These are phyloP conservation scores for Pseudodiploospora longispora DNA, from an alignment of 2,329 filamentous ascomycete species.

Conservation along the genomic window DNA sequence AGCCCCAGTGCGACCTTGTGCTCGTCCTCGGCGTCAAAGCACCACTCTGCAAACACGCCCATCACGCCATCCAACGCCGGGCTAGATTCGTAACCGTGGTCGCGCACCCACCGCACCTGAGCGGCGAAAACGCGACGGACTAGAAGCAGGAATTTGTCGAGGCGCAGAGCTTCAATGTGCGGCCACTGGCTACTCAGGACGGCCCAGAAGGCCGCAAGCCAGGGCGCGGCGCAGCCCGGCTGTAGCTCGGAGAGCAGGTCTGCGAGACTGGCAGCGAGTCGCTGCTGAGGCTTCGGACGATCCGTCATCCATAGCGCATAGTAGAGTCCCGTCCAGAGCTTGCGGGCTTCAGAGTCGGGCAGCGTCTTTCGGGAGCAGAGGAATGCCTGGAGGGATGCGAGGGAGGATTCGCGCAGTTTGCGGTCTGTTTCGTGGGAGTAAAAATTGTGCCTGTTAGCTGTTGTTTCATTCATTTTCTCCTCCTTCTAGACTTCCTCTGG, in stretches of 20 bases:
- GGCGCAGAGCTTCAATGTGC: conserved; percentile 64
- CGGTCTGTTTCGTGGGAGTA: conserved; percentile 49
- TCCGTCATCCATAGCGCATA: conserved; percentile 94
- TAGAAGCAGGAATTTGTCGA: conserved; percentile 90
- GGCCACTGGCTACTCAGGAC: conserved; percentile 65
- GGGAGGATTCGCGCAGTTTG: conserved; percentile 66
- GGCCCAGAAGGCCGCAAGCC: conserved; percentile 61
- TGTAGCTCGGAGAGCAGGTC: conserved; percentile 53
- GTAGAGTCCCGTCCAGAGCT: conserved; percentile 93
- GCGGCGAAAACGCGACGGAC: conserved; percentile 70
- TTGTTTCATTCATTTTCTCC: not conserved
- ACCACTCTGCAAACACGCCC: conserved; percentile 20
- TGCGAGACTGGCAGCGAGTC: conserved; percentile 70
- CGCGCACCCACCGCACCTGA: conserved; percentile 44
- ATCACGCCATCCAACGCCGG: conserved; percentile 20
- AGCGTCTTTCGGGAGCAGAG: conserved; percentile 57
- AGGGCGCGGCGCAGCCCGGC: conserved; percentile 31
- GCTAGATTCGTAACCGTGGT: conserved; percentile 27
- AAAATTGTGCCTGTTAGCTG: not conserved
- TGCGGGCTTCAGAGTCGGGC: conserved; percentile 63
- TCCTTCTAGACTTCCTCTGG: not conserved
- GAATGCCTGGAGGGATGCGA: conserved; percentile 70
- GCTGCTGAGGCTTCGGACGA: conserved; percentile 78
- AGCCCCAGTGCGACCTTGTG: conserved; percentile 71
- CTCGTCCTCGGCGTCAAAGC: conserved; percentile 27